These are phyloP conservation scores for Zoysia pacifica DNA, from an alignment of 176 grass and related monocot genomes.

Conservation along the genomic window DNA sequence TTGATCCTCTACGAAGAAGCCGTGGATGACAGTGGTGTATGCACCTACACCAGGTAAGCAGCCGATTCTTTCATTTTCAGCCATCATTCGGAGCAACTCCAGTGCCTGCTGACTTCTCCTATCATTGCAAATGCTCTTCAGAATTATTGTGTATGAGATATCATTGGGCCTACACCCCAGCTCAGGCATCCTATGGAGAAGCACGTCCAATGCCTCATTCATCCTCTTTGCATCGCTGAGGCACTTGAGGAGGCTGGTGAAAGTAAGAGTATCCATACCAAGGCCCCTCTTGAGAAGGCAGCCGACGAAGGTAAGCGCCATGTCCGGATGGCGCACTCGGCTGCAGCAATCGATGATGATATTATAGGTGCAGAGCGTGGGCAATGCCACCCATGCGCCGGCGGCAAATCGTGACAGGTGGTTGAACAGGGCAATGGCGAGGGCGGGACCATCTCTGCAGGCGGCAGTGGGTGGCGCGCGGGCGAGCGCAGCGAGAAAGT, in stretches of 20 bases:
- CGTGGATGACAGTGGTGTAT: neutral
- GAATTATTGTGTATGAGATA: neutral
- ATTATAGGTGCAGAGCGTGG: neutral
- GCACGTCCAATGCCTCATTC: neutral
- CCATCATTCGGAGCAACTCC: conserved; percentile 21
- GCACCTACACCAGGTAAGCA: neutral
- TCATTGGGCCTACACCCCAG: conserved; percentile 19
- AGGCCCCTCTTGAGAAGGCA: conserved; percentile 26
- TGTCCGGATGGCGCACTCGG: neutral
- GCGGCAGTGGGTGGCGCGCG: neutral
- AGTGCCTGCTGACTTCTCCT: conserved; percentile 7
- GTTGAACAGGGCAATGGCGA: conserved; percentile 29
- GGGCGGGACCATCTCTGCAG: conserved; percentile 3
- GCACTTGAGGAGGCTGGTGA: conserved; percentile 6
- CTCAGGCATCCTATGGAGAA: conserved; percentile 32
- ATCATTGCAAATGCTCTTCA: conserved; percentile 24
- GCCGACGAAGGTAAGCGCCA: conserved; percentile 26
- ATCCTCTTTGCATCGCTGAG: conserved; percentile 16
- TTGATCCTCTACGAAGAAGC: neutral
- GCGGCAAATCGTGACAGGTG: neutral
- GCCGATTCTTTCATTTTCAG: neutral
- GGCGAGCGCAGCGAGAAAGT: neutral
- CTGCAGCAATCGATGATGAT: conserved; percentile 35
- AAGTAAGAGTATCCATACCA: neutral
- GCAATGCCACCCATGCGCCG: neutral